Evolutionary conservation across 2,329 filamentous ascomycete genomes (phyloP), one percentile per base, ranked within the genome.

Genomic region (Sphaerulina musiva): DNA sequence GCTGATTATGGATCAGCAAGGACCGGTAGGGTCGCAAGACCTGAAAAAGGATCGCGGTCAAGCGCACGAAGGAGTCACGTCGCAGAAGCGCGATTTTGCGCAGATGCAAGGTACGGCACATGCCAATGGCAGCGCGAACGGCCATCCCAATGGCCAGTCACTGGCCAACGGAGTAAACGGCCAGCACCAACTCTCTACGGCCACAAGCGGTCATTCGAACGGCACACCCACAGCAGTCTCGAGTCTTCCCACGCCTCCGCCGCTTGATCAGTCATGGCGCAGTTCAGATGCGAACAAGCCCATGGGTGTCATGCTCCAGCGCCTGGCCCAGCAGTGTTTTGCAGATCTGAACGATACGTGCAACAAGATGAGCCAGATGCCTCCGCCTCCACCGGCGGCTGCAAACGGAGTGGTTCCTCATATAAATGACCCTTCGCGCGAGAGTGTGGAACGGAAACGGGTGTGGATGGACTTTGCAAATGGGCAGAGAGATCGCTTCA

Each of bases 241-340:
- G 38, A 50, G 29, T 8, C 44, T 49, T 6, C 50, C 58, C 20
- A 48, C 59, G 5, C 76, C 78, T 2, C 80, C 79, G 12, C 75
- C 79, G 57, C 71, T 84, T 40, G 70, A 73, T 46, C 89, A 95
- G 66, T 65, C 64, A 58, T 69, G 67, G 67, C 64, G 64, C 14
- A 86, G 95, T 55, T 85, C 85, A 0, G 76, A 84, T 54, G 85
- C 83, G 34, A 95, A 90, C 68, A 79, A 92, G 53, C 84, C 89
- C 3, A 78, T 97, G 17, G 83, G 84, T 4, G 80, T 80, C 11
- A 74, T 98, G 44, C 78, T 97, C 49, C 81, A 83, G 59, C 84
- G 93, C 62, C 80, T 93, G 38, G 85, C 88, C 34, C 90, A 96
- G 70, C 83, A 85, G 65, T 89, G 87, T 46, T 91, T 91, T 71